A percentile compares a stretch with the other conserved stretches of the same genome.
phyloP scores from a whole-genome alignment of 495 filamentous ascomycete genomes.

The Rhypophila decipiens region DNA sequence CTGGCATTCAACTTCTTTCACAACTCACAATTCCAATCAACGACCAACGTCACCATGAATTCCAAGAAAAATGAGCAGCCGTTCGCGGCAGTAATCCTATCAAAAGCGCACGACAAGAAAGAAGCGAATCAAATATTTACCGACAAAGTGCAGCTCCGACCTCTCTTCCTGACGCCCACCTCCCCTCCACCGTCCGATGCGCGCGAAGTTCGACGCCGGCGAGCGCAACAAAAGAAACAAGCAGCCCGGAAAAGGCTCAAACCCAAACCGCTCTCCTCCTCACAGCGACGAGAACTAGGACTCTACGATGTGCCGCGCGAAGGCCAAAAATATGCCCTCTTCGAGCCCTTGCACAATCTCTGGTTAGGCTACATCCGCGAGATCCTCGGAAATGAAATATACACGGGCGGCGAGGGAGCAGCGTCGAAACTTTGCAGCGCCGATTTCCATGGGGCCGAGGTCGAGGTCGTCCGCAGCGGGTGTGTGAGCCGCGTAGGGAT shows the following conservation, averaged over 20 bases:
- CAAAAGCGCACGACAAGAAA: slow-evolving; percentile 65
- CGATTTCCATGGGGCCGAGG: slow-evolving; percentile 82
- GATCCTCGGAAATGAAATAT: slow-evolving; percentile 49
- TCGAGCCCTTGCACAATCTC: slow-evolving; percentile 65
- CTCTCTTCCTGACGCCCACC: slow-evolving; percentile 70
- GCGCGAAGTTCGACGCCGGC: slow-evolving; percentile 55
- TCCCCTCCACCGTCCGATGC: slow-evolving; percentile 58
- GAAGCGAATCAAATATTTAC: slow-evolving; percentile 64
- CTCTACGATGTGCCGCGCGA: slow-evolving; percentile 67
- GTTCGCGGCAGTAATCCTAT: slow-evolving; percentile 62
- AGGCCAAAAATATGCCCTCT: slow-evolving; percentile 67
- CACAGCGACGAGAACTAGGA: slow-evolving; percentile 64
- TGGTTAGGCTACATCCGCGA: slow-evolving; percentile 84
- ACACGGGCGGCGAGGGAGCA: slow-evolving; percentile 35
- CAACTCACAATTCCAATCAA: too few relatives aligned
- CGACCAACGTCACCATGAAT: too few relatives aligned
- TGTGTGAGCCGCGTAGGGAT: slow-evolving; percentile 78
- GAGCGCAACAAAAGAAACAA: slow-evolving; percentile 49
- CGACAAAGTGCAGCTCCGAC: slow-evolving; percentile 75
- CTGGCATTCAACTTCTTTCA: too few relatives aligned
- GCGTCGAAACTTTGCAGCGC: slow-evolving; percentile 68
- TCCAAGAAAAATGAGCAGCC: slow-evolving; percentile 19
- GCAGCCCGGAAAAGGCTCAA: slow-evolving; percentile 53
- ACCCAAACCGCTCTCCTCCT: slow-evolving; percentile 72
- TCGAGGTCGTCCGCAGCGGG: slow-evolving; percentile 75